A percentile compares a stretch with the other conserved stretches of the same genome.
These are phyloP conservation scores for Carallia pectinifolia DNA, from an alignment of 345 rosid genomes.

Conservation along the genomic window DNA sequence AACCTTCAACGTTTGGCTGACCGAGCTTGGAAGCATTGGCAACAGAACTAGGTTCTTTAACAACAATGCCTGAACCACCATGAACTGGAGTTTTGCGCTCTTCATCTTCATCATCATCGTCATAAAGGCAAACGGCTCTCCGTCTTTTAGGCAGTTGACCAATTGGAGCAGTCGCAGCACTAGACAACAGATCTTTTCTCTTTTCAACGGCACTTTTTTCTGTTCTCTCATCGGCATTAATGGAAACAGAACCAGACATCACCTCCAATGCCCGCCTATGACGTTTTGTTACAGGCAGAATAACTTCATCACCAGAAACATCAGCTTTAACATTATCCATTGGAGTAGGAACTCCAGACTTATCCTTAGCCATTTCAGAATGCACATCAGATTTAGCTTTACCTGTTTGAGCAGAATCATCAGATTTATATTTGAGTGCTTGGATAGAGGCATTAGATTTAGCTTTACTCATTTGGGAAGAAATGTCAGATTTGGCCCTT, in stretches of 20 bases:
- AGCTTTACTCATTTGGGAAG: not conserved
- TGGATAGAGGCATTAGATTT: slow-evolving; percentile 1
- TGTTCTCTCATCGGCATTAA: slow-evolving; percentile 39
- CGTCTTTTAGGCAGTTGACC: slow-evolving; percentile 57
- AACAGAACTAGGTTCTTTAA: slow-evolving; percentile 30
- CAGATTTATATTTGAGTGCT: slow-evolving; percentile 12
- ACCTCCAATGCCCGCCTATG: slow-evolving; percentile 58
- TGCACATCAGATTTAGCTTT: slow-evolving; percentile 12
- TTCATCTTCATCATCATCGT: slow-evolving; percentile 62
- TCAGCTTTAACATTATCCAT: slow-evolving; percentile 8
- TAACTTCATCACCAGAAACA: slow-evolving; percentile 49
- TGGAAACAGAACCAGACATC: slow-evolving; percentile 47
- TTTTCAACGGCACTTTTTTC: slow-evolving; percentile 37
- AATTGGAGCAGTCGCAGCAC: slow-evolving; percentile 33
- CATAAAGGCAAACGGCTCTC: slow-evolving; percentile 67
- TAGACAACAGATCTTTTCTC: slow-evolving; percentile 38
- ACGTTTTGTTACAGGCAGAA: slow-evolving; percentile 54
- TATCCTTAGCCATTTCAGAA: slow-evolving; percentile 6
- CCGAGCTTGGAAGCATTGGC: slow-evolving; percentile 34
- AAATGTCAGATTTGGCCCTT: slow-evolving; percentile 9
- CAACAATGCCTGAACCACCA: slow-evolving; percentile 44
- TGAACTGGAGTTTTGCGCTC: slow-evolving; percentile 84
- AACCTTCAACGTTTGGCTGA: slow-evolving; percentile 31
- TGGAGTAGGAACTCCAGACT: slow-evolving; percentile 14
- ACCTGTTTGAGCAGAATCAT: not conserved